Evolutionary conservation across 306 rosid species (phyloP).

Genomic region (Vigna unguiculata): DNA sequence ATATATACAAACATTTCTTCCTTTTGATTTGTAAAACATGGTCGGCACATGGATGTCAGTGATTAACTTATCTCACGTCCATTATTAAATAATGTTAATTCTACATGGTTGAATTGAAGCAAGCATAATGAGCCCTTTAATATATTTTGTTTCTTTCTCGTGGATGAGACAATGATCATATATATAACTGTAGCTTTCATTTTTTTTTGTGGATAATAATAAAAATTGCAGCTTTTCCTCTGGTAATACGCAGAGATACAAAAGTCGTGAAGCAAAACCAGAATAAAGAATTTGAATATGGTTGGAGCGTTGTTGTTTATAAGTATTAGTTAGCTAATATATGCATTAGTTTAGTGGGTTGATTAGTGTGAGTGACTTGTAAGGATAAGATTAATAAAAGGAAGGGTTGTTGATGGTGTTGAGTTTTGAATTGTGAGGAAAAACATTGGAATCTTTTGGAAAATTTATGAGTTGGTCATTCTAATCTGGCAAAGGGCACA

Average conservation of each 20-base stretch:
- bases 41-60: slow-evolving; percentile 37
- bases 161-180: slow-evolving; percentile 43
- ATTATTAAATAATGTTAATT: slow-evolving; percentile 20
- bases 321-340: slow-evolving; percentile 39
- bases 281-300: slow-evolving; percentile 27
- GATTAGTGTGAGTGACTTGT: slow-evolving; percentile 51
- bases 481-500: slow-evolving; percentile 45
- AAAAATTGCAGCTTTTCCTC: neutral
- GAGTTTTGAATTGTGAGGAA: slow-evolving; percentile 16
- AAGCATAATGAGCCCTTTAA: neutral
- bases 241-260: neutral
- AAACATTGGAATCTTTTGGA: slow-evolving; percentile 35
- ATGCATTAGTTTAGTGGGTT: slow-evolving; percentile 43
- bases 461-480: slow-evolving; percentile 37
- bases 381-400: slow-evolving; percentile 50
- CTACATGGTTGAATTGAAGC: neutral
- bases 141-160: slow-evolving; percentile 13
- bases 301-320: slow-evolving; percentile 13
- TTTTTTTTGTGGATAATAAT: slow-evolving; percentile 1
- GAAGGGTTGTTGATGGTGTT: slow-evolving; percentile 20
- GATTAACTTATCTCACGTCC: neutral
- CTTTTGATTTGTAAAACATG: slow-evolving; percentile 23
- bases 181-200: neutral
- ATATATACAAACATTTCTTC: neutral
- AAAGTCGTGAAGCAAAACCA: slow-evolving; percentile 26